Base-by-base conservation (phyloP, 2,329 filamentous ascomycete genomes). In the Xylaria sp. region DNA sequence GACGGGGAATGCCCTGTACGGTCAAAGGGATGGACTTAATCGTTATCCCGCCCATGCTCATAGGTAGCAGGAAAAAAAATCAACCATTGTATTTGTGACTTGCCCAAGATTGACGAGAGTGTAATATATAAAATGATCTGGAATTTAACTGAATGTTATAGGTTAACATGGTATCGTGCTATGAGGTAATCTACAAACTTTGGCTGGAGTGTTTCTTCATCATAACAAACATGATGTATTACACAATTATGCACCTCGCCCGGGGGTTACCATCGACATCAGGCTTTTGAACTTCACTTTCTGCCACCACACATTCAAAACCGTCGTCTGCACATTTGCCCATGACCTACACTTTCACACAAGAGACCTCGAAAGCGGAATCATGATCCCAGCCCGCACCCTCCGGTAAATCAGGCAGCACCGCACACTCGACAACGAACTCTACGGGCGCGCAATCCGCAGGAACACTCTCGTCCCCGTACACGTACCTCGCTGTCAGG, bases 1-100 rank as follows among this genome's bases (percentile, higher is more conserved):
- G 78, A 80, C 89, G 92, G 94, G 93, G 94, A 98, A 97, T 93
- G 94, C 94, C 94, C 93, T 97, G 94, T 95, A 88, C 84, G 88
- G 83, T 86, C 84, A 87, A 86, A 85, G 89, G 91, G 89, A 83
- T 90, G 87, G 87, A 92, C 92, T 94, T 96, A 78, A 94, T 83
- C 89, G 92, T 93, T 89, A 86, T 89, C 89, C 90, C 86, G 82
- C 84, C 69, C 68, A 62, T 59, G 65, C 65, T 67, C 61, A 67
- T 72, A 71, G 68, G 60, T 67, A 63, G 60, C 58, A 53, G 60
- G 67, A 67, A 52, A 67, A 69, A 62, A 67, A 69, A 57, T 63
- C 38, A 64, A 67, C 40, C 56, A 56, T 56, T 60, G 46, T 60
- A 52, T 25, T 49, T 47, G 37, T 61, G 37, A 38, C 42, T 15